These are phyloP conservation scores for Senna siamea DNA, from an alignment of 306 rosid genomes.

Conservation along the genomic window DNA sequence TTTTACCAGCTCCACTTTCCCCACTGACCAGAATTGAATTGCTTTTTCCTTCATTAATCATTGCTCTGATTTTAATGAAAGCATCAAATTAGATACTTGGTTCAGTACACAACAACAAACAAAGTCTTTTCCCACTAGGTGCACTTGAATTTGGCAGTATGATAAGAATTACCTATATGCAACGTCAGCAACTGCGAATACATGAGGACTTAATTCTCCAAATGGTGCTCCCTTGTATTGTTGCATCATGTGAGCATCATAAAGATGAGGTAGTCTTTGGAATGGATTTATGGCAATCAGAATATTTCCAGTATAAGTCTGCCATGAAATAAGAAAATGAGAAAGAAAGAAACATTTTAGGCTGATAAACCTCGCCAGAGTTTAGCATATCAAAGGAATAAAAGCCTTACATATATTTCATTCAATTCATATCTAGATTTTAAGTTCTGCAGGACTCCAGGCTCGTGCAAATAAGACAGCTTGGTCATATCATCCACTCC, in stretches of 20 bases:
- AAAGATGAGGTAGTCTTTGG: conserved; percentile 93
- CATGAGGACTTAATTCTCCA: conserved; percentile 97
- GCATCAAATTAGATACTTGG: conserved; percentile 36
- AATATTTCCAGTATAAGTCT: conserved; percentile 98
- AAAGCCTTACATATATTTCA: conserved; percentile 81
- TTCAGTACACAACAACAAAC: conserved; percentile 33
- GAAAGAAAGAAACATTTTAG: conserved; percentile 26
- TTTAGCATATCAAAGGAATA: conserved; percentile 35
- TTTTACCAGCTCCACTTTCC: conserved; percentile 99
- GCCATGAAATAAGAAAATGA: conserved; percentile 41
- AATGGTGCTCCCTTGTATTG: conserved; percentile 98
- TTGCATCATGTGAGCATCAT: conserved; percentile 94
- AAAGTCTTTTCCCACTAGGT: too few relatives aligned
- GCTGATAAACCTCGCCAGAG: conserved; percentile 20
- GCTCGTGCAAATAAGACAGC: conserved; percentile 96
- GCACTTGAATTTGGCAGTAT: conserved; percentile 30
- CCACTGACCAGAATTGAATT: conserved; percentile 99
- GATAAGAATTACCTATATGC: conserved; percentile 74
- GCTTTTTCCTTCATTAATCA: conserved; percentile 87
- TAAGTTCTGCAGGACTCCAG: conserved; percentile 92
- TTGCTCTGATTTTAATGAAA: conserved; percentile 67
- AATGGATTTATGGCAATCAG: conserved; percentile 98
- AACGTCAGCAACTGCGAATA: conserved; percentile 97
- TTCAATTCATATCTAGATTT: conserved; percentile 90
- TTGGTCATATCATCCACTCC: conserved; percentile 99